Base-by-base conservation (phyloP, 2,329 filamentous ascomycete genomes). In the Botrytis galanthina region DNA sequence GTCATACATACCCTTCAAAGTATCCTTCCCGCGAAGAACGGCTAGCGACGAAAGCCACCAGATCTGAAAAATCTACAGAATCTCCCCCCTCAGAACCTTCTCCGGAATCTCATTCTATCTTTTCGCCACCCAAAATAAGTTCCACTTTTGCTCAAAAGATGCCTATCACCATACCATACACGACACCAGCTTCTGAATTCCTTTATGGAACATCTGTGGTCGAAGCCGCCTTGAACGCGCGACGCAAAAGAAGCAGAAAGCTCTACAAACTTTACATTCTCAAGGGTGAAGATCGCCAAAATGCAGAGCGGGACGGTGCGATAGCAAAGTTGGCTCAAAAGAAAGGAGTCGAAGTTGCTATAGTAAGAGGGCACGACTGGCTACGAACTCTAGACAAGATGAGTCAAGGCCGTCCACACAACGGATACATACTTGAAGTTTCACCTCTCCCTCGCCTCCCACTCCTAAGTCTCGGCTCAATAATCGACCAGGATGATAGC, bases 151-250 rank as follows among this genome's bases (percentile, higher is more conserved):
- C 78, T 42, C 80, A 75, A 60, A 71, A 76, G n/a, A 74, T 80
- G 5, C 81, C 81, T 12, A 54, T 82, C 29, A 78, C 80, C 10
- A 86, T 92, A 29, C 89, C 90, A 1, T 91, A 95, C 80, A 94
- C 93, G 0, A 97, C 94, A 0, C 92, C 95, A 0, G 93, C 93
- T 8, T 97, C 95, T 0, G 92, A 97, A 75, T 98, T 98, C 78
- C 85, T 99, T 3, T 98, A 97, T 80, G 96, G 96, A 9, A 89
- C 88, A 62, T 93, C 92, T 3, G 90, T 93, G 2, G 93, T 98
- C 35, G 87, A 92, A 75, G 92, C 95, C 32, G 95, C 94, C 0
- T 84, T 99, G 32, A 89, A 87, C 76, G 88, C 89, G 62, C 73
- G 64, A 60, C 74, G 74, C 48, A 81, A 83, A 64, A 85, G 85